These are phyloP conservation scores for Mycena floridula DNA, from an alignment of 768 basidiomycete genomes.

Conservation along the genomic window DNA sequence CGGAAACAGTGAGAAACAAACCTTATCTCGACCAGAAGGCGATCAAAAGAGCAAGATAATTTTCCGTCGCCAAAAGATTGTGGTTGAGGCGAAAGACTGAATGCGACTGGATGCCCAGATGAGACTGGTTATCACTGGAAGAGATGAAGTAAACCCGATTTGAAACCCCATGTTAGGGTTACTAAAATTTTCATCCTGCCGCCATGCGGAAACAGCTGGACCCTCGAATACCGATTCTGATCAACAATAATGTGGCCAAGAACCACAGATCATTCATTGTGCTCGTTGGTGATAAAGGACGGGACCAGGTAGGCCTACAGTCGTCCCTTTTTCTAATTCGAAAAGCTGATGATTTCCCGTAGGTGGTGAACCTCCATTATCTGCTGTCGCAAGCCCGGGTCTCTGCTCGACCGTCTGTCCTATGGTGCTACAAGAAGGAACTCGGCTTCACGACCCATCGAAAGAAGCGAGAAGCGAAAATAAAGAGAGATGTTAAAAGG, in stretches of 20 bases:
- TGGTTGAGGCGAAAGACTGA: no score
- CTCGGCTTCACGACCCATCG: slow-evolving; percentile 95
- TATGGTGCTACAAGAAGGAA: slow-evolving; percentile 99
- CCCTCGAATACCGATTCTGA: slow-evolving; percentile 86
- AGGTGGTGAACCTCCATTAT: slow-evolving; percentile 95
- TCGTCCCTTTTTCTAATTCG: neutral
- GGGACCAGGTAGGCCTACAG: slow-evolving; percentile 68
- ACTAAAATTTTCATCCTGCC: no score
- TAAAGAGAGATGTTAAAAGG: slow-evolving; percentile 92
- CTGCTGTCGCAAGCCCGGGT: slow-evolving; percentile 87
- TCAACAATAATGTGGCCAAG: slow-evolving; percentile 88
- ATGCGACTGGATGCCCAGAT: no score
- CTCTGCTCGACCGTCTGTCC: slow-evolving; percentile 82
- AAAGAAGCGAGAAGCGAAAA: slow-evolving; percentile 95
- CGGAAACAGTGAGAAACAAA: no score
- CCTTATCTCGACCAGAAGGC: no score
- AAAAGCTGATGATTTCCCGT: slow-evolving; percentile 1
- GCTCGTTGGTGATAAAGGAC: slow-evolving; percentile 88
- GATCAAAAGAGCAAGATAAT: no score
- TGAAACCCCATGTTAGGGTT: no score
- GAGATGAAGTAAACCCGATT: no score
- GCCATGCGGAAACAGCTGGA: slow-evolving; percentile 85
- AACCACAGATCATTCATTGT: slow-evolving; percentile 95
- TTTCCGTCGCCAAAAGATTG: no score
- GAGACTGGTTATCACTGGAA: no score